Evolutionary conservation across 805 yeast genomes (phyloP), one percentile per base, ranked within the genome.

Genomic region (Starmerella kuoi): DNA sequence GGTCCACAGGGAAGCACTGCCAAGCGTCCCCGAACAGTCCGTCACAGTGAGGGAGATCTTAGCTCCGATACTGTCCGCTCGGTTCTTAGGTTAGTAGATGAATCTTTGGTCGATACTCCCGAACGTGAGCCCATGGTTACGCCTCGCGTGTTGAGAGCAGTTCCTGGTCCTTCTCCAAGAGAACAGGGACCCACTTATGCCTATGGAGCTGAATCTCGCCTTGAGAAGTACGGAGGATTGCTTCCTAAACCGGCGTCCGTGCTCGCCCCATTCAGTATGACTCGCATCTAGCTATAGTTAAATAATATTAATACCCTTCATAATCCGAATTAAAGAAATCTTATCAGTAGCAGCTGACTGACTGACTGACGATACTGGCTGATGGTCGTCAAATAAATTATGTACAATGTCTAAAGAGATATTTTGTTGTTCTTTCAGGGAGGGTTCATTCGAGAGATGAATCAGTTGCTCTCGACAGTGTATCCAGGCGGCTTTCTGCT

Each of bases 51-150:
- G 12, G 43, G 38, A 4, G 52, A 48, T 35, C 48, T 48, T 25
- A 47, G 50, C 31, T 21, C 42, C 31, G 52, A 46, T 37, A 47
- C 52, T 5, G 48, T 43, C 28, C 36, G 35, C 30, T 48, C 52
- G 3, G 58, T 62, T 19, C 50, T 62, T 40, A 44, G 65, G 15
- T 55, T 62, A 57, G 62, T 62, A 7, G 66, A 62, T 40, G 54
- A 55, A 14, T 56, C 63, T 22, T 50, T 62, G 6, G 58, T 62
- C 4, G 61, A 59, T 32, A 57, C 63, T 15, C 64, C 65, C 3
- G 61, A 59, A 25, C 37, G 42, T 9, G 25, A 25, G 17, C 25
- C 37, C 12, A 40, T 27, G 1, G 21, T 35, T 3, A 42, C 50
- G 9, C 57, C 58, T 15, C 39, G 38, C 11, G 55, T 55, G 5